Base-by-base conservation (phyloP, 1,284 basidiomycete genomes). In the Athelia psychrophila region DNA sequence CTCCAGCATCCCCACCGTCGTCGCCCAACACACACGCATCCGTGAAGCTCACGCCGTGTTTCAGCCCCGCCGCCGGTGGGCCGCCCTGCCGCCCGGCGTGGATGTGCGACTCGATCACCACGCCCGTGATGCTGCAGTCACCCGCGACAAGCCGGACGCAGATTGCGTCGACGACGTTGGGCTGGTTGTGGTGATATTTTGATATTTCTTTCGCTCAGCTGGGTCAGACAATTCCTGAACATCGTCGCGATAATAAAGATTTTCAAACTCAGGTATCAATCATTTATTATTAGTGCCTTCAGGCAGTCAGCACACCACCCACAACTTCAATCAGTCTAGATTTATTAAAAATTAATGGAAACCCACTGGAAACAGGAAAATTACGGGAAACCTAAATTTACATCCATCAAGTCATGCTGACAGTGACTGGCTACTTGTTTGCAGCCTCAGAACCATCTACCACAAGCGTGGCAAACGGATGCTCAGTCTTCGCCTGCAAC, bases 71-170 rank as follows among this genome's bases (percentile, higher is more conserved):
- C n/a, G n/a, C n/a, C n/a, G 27, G 27, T 1, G 91, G 88, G 18
- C 92, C 86, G 60, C 92, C 91, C 73, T 97, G 94, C 57, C 87
- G 77, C 18, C 94, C 94, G 44, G 83, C 88, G 64, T 90, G 88
- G 70, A 98, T 85, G 70, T 98, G 91, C 36, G 86, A 91, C 76
- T 99, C 96, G 67, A 99, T 84, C 95, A 98, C 98, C 58, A 98
- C 92, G 55, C 96, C 95, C 2, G 91, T 95, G 69, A 98, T 92
- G 51, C 82, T 78, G 53, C 72, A 79, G 60, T 94, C 84, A 44
- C 94, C 95, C 9, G 80, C 79, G 10, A 68, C 76, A 51, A 98
- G 81, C 73, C 98, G 95, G 18, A 72, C 71, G 66, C 88, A 91
- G 59, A 98, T 82, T 62, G 81, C 73, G 49, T 83, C 81, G 49